phyloP scores from a whole-genome alignment of 2,329 filamentous ascomycete genomes.

The Aspergillus proliferans region DNA sequence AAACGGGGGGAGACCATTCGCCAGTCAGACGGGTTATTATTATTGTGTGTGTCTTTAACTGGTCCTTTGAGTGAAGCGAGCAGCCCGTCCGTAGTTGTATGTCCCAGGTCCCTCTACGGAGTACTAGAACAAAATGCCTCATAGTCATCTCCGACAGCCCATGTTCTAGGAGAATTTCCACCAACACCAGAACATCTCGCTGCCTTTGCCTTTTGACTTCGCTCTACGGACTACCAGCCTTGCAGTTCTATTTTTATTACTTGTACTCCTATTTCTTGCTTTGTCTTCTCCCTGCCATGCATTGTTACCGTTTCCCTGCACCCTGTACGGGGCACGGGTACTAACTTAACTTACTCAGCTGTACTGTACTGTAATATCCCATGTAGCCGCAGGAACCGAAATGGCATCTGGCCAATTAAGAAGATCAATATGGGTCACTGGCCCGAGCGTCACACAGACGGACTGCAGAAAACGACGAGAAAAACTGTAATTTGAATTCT shows the following conservation, averaged over 20 bases:
- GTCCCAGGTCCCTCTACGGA: too few species aligned
- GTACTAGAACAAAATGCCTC: conserved; percentile 16
- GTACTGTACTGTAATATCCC: conserved; percentile 2
- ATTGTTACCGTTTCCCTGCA: not conserved
- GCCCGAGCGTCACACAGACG: conserved; percentile 12
- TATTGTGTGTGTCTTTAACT: conserved; percentile 4
- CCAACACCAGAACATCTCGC: not conserved
- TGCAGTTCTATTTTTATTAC: conserved; percentile 1
- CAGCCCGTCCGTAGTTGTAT: not conserved
- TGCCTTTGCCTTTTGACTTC: conserved; percentile 3
- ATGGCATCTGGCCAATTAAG: conserved; percentile 10
- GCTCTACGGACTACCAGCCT: conserved; percentile 3
- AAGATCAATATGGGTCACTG: conserved; percentile 14
- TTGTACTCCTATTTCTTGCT: not conserved
- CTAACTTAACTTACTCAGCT: conserved; percentile 1
- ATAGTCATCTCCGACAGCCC: conserved; percentile 10
- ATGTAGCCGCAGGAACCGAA: conserved; percentile 21
- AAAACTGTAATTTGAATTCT: conserved; percentile 4
- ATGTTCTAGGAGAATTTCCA: not conserved
- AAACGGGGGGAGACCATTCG: not conserved
- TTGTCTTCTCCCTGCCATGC: conserved; percentile 2
- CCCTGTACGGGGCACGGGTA: not conserved
- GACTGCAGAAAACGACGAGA: conserved; percentile 1
- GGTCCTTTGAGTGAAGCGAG: not conserved
- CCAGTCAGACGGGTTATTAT: conserved; percentile 3